phyloP scores from a whole-genome alignment of 768 basidiomycete species.

The Rhodotorula kratochvilovae region DNA sequence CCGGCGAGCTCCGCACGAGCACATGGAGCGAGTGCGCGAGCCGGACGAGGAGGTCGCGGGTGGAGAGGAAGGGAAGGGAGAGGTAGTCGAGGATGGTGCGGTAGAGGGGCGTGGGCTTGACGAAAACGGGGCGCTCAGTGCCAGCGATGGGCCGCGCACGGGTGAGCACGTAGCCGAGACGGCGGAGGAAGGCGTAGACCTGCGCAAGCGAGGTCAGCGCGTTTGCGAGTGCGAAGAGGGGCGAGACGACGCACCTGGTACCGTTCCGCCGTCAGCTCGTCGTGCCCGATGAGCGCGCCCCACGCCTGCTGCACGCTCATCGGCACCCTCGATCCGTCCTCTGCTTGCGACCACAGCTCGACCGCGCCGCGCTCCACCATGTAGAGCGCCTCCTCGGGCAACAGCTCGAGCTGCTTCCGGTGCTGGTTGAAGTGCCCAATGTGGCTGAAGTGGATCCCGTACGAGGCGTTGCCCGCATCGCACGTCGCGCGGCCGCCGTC shows the following conservation, averaged over 20 bases:
- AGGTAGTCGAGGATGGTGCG: slow-evolving; percentile 44
- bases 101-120: not conserved
- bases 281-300: slow-evolving; percentile 72
- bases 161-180: slow-evolving; percentile 82
- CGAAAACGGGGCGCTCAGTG: not conserved
- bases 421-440: slow-evolving; percentile 64
- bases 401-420: slow-evolving; percentile 67
- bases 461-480: slow-evolving; percentile 45
- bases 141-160: slow-evolving; percentile 52
- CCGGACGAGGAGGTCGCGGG: slow-evolving; percentile 44
- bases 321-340: not conserved
- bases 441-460: slow-evolving; percentile 74
- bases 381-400: slow-evolving; percentile 94
- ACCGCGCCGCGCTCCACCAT: slow-evolving; percentile 83
- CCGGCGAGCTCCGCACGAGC: not conserved
- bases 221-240: not conserved
- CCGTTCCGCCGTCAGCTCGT: slow-evolving; percentile 71
- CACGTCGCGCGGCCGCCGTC: slow-evolving; percentile 28
- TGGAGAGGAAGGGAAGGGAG: slow-evolving; percentile 47
- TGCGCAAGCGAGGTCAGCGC: slow-evolving; percentile 45
- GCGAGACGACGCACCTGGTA: slow-evolving; percentile 65
- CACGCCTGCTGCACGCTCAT: slow-evolving; percentile 74
- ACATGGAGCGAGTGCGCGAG: slow-evolving; percentile 47
- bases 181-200: slow-evolving; percentile 88
- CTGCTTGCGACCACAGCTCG: slow-evolving; percentile 67